Evolutionary conservation across 1,284 basidiomycete species (phyloP).

Genomic region (Malassezia restricta): DNA sequence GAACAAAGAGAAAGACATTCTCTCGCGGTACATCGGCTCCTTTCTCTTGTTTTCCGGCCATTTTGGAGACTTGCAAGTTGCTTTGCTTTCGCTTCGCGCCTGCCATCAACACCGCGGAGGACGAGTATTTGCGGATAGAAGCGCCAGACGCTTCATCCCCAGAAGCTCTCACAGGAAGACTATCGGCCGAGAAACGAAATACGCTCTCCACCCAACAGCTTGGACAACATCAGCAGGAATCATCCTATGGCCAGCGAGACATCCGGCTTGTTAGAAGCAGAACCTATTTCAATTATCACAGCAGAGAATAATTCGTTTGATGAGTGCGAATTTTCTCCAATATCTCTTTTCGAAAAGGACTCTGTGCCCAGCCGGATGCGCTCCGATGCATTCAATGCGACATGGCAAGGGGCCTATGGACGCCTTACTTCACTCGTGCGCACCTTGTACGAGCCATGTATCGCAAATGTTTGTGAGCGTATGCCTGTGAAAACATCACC

Average conservation of each 20-base stretch:
- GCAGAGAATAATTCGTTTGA: no score
- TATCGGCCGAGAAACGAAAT: no score
- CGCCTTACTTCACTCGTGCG: background rate
- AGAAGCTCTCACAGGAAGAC: no score
- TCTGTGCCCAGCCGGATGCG: background rate
- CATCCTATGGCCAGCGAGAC: background rate
- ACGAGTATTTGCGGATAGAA: no score
- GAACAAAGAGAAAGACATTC: constrained; percentile 60
- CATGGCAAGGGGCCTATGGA: background rate
- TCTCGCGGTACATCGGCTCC: constrained; percentile 16
- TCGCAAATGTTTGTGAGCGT: background rate
- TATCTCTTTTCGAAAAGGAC: background rate
- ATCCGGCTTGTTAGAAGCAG: constrained; percentile 3
- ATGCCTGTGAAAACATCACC: background rate
- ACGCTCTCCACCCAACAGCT: no score
- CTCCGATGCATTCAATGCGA: background rate
- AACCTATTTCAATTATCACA: no score
- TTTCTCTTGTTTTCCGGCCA: background rate
- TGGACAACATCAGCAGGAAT: no score
- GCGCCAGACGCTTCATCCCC: no score
- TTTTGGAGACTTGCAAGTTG: background rate
- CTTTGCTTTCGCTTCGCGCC: constrained; percentile 18
- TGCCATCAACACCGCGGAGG: background rate
- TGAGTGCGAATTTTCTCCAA: no score
- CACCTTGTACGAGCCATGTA: background rate